Conservation (phyloP, 148 eudicot species). For the Heliosperma pusillum region DNA sequence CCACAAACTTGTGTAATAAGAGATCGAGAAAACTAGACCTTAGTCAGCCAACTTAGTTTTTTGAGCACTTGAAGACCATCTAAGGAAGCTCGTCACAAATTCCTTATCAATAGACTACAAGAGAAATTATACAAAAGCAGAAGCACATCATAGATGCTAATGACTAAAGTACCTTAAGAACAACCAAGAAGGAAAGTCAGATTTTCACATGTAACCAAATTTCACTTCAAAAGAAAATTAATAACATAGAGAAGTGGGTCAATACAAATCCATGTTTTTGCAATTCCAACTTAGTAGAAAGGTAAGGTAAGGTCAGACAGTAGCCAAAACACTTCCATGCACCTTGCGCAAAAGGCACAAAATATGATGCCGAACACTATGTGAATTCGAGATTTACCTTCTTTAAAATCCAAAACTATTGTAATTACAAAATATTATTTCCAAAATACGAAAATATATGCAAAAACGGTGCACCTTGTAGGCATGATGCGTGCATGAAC, state of each 20-base stretch:
- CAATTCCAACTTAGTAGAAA: no score
- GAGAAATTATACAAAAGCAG: not conserved
- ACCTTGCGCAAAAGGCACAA: no score
- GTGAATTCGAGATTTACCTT: no score
- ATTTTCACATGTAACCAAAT: not conserved
- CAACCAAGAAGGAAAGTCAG: not conserved
- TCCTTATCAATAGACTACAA: not conserved
- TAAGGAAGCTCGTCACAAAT: not conserved
- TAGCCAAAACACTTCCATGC: not conserved
- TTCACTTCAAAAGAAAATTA: no score
- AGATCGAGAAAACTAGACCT: not conserved
- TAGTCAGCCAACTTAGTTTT: not conserved
- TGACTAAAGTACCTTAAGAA: not conserved
- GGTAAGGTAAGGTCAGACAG: not conserved
- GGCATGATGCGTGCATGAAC: no score
- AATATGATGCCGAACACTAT: no score
- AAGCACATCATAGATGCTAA: not conserved
- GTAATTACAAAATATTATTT: not conserved
- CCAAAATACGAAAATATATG: not conserved
- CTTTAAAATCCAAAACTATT: no score
- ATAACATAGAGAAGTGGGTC: no score
- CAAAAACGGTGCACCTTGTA: no score
- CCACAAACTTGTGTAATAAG: conserved; percentile 15
- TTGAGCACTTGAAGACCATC: not conserved
- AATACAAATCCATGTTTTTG: no score